A percentile compares a stretch with the other conserved stretches of the same genome.
Evolutionary conservation across 192 early-diverging fungal genomes (phyloP).

Genomic region (Phlyctochytrium planicorne): DNA sequence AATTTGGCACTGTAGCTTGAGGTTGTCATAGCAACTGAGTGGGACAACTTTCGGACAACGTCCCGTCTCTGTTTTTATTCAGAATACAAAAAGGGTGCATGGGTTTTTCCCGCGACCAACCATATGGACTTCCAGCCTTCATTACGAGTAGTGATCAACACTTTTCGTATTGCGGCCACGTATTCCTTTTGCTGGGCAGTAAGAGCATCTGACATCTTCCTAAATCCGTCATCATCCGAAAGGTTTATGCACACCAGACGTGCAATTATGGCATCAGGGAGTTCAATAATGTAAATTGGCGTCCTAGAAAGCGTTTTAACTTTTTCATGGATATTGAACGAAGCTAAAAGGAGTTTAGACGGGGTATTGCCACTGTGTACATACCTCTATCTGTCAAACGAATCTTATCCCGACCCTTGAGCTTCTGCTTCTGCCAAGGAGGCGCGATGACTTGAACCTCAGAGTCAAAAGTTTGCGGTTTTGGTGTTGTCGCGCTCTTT

Average conservation of each 20-base stretch:
- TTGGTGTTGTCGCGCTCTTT: background rate
- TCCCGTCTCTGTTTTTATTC: no score
- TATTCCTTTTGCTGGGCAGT: slow-evolving; percentile 36
- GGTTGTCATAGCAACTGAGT: no score
- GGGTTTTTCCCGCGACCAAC: background rate
- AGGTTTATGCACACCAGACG: slow-evolving; percentile 26
- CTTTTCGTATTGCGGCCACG: background rate
- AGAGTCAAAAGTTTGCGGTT: slow-evolving; percentile 15
- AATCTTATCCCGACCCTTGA: slow-evolving; percentile 20
- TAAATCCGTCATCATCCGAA: slow-evolving; percentile 40
- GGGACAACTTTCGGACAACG: no score
- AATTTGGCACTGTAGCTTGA: no score
- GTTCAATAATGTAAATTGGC: slow-evolving; percentile 35
- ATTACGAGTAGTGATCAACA: background rate
- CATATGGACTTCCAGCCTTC: background rate
- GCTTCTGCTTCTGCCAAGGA: slow-evolving; percentile 20
- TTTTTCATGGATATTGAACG: slow-evolving; percentile 19
- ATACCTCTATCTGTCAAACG: slow-evolving; percentile 31
- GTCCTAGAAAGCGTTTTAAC: slow-evolving; percentile 18
- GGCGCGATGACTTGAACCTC: slow-evolving; percentile 8
- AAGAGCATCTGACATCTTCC: slow-evolving; percentile 25
- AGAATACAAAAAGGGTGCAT: background rate
- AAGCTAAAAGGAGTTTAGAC: slow-evolving; percentile 6
- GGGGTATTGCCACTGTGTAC: background rate
- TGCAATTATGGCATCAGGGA: slow-evolving; percentile 25